Percentiles rank a stretch among this genome's conserved stretches.
Evolutionary conservation across 2,329 filamentous ascomycete species (phyloP).

Genomic region (Colletotrichum siamense): DNA sequence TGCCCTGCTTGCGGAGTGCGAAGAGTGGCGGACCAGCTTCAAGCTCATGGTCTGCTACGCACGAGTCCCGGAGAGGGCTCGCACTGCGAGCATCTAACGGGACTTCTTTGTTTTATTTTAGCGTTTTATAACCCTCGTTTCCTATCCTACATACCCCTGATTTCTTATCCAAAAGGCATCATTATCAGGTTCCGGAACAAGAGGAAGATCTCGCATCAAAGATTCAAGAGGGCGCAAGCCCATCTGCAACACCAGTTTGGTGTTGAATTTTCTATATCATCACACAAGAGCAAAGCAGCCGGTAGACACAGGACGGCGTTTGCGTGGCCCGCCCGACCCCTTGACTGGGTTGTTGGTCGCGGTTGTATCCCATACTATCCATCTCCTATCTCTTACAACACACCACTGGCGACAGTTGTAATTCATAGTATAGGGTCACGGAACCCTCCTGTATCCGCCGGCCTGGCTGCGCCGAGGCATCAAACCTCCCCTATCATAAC

Average conservation of each 20-base stretch:
- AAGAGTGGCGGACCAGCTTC: conserved; percentile 84
- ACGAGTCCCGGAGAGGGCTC: conserved; percentile 71
- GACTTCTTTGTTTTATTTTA: not conserved
- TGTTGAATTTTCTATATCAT: not conserved
- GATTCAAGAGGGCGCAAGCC: conserved; percentile 21
- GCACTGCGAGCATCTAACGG: conserved; percentile 52
- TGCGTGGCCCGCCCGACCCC: not conserved
- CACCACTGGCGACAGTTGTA: conserved; percentile 3
- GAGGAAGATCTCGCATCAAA: conserved; percentile 6
- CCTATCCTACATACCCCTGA: not conserved
- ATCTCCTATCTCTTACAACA: not conserved
- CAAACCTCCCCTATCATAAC: not conserved
- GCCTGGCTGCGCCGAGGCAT: conserved; percentile 8
- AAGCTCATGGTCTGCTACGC: conserved; percentile 92
- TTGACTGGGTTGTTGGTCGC: not conserved
- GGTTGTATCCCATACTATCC: not conserved
- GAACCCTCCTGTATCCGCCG: not conserved
- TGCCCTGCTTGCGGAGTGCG: conserved; percentile 80
- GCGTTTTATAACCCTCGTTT: not conserved
- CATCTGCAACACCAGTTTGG: not conserved
- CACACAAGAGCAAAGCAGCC: not conserved
- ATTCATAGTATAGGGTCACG: not conserved
- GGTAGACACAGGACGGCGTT: conserved; percentile 13
- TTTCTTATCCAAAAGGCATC: not conserved
- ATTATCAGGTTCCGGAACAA: not conserved